Evolutionary conservation across 2,329 filamentous ascomycete genomes (phyloP).

Genomic region (Thielaviopsis musarum): DNA sequence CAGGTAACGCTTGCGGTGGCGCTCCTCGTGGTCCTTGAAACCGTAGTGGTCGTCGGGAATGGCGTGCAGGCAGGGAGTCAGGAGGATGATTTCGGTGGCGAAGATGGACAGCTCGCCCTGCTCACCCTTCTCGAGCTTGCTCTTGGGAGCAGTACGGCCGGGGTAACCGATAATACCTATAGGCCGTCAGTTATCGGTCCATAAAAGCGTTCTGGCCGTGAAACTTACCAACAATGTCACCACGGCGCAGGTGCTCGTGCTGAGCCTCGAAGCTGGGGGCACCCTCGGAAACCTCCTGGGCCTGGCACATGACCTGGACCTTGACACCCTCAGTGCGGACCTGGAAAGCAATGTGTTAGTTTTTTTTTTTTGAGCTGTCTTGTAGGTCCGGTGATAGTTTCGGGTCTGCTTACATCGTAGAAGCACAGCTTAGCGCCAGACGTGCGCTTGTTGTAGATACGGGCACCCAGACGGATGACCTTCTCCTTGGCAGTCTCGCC

Average conservation of each 20-base stretch:
- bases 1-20: conserved; percentile 83
- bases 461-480: conserved; percentile 59
- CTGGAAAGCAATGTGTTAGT: not conserved
- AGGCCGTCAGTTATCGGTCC: not conserved
- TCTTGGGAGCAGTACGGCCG: conserved; percentile 75
- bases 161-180: conserved; percentile 54
- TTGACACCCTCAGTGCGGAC: conserved; percentile 45
- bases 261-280: conserved; percentile 62
- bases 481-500: conserved; percentile 67
- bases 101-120: conserved; percentile 92
- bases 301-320: conserved; percentile 85
- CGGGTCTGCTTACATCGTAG: conserved; percentile 45
- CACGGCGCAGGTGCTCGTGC: conserved; percentile 75
- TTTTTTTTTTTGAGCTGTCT: not conserved
- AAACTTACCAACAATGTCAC: conserved; percentile 67
- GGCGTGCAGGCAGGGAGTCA: conserved; percentile 83
- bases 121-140: conserved; percentile 57
- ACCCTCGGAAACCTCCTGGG: conserved; percentile 55
- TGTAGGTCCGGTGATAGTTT: not conserved
- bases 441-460: conserved; percentile 77
- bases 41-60: conserved; percentile 83
- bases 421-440: conserved; percentile 77
- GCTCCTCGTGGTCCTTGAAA: conserved; percentile 87
- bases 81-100: conserved; percentile 66
- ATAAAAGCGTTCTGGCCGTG: not conserved